Evolutionary conservation across 495 filamentous ascomycete species (phyloP), one percentile per base, ranked within the genome.

Genomic region (Penicillium longicatenatum): DNA sequence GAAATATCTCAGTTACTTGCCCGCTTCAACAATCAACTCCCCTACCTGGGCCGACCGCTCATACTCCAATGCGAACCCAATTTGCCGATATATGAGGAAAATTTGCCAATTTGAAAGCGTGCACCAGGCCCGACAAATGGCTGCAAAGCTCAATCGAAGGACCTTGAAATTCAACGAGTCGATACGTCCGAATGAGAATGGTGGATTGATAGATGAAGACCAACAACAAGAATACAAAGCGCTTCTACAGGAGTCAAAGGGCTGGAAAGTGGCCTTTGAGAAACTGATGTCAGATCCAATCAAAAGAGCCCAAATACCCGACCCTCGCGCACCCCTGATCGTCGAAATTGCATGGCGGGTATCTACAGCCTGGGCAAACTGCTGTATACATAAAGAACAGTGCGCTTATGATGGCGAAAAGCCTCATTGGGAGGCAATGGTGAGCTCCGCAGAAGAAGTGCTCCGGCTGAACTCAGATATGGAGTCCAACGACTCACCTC

Each of bases 1-100:
- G 60, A 65, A 8, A 55, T 70, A 1, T 56, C 35, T 9, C 60
- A 65, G 9, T 59, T 60, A 1, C 59, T 65, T 35, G 41, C 29
- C 10, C 61, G 67, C 10, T 37, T 67, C 16, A 63, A 64, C 12
- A 57, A 59, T 33, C 67, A 69, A 35, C 31, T 58, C 7, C 58
- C 62, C 6, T 50, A 60, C 14, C 59, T 61, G 14, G 61, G 61
- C 30, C 58, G 61, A 14, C 35, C 19, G 19, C 24, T 62, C 7
- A 31, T 50, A 7, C 19, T 53, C 21, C 49, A 52, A 20, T 7
- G 20, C 6, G 11, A 47, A 37, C 21, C 52, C 8, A 37, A 16
- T 10, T 50, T 43, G 11, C 17, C 14, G 41, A 0, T 45, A 2
- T 31, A 31, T 31, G 29, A 47, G 5, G 21, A 42, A 17, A 21